A percentile compares a stretch with the other conserved stretches of the same genome.
These are phyloP conservation scores for Harringtonia aguacate DNA, from an alignment of 2,329 filamentous ascomycete species.

Conservation along the genomic window DNA sequence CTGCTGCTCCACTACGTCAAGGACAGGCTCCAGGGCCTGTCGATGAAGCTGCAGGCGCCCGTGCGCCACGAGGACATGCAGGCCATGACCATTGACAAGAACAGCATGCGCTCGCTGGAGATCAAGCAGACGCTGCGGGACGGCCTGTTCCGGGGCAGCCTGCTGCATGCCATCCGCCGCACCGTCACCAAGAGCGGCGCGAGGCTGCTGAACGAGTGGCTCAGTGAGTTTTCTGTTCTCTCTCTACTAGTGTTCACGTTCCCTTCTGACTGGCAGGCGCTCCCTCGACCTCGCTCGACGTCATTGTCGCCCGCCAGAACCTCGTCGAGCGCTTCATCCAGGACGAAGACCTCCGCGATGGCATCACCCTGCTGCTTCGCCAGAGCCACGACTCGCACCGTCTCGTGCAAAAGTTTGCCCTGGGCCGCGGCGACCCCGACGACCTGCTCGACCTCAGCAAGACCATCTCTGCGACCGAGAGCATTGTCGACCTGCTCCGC, in stretches of 20 bases:
- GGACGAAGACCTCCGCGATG: slow-evolving; percentile 57
- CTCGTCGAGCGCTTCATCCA: slow-evolving; percentile 67
- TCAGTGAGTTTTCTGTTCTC: slow-evolving; percentile 38
- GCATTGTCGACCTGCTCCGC: slow-evolving; percentile 44
- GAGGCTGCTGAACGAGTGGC: slow-evolving; percentile 69
- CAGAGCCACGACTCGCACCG: slow-evolving; percentile 78
- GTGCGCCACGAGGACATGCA: slow-evolving; percentile 62
- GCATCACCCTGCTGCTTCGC: slow-evolving; percentile 56
- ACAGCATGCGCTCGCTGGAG: slow-evolving; percentile 80
- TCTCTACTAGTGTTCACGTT: neutral
- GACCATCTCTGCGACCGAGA: slow-evolving; percentile 65
- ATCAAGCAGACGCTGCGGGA: slow-evolving; percentile 81
- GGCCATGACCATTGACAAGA: slow-evolving; percentile 85
- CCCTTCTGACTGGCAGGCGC: slow-evolving; percentile 26
- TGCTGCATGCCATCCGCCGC: slow-evolving; percentile 78
- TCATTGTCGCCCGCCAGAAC: slow-evolving; percentile 71
- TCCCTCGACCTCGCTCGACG: slow-evolving; percentile 74
- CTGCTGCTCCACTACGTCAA: slow-evolving; percentile 78
- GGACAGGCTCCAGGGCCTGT: slow-evolving; percentile 63
- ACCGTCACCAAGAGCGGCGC: slow-evolving; percentile 90
- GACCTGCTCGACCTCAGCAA: slow-evolving; percentile 76
- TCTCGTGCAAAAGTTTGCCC: slow-evolving; percentile 85
- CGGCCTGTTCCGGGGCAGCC: slow-evolving; percentile 65
- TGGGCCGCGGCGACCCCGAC: slow-evolving; percentile 84
- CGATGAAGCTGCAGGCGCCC: slow-evolving; percentile 76